Base-by-base conservation (phyloP, 768 basidiomycete genomes). In the Leccinum fibrillosum region DNA sequence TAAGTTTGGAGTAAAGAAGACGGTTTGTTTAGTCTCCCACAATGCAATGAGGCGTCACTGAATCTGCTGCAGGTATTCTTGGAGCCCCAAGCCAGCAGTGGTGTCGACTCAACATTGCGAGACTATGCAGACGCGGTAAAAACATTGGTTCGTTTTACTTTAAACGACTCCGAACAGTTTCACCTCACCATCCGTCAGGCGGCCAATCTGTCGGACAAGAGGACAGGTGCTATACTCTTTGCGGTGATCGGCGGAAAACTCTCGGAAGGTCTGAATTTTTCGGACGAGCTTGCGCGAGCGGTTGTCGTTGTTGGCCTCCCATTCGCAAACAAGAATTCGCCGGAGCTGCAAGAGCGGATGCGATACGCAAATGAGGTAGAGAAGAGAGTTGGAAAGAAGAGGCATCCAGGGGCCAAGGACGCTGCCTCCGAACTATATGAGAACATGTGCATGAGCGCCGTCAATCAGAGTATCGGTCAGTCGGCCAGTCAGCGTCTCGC, bases 241-340 rank as follows among this genome's bases (percentile, higher is more conserved):
- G 96, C 97, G 2, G 97, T 98, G 10, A 88, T 98, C 26, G 95
- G 95, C 17, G 96, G 94, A 26, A 98, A 98, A 69, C 81, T 99
- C n/a, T 95, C 93, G 0, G 97, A 99, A 74, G 96, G 95, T 8
- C 71, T 87, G 39, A 87, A 88, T 64, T 89, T 89, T 66, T 81
- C 86, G 19, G 89, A 93, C 69, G 81, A 86, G 50, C 83, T 92
- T 15, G 94, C 94, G 2, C 87, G 94, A 30, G 89, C 86, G 11
- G 92, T 97, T 23, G 77, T 94, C 30, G 82, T 95, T 57, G 80
- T 96, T 49, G 97, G 97, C 3, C 80, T 99, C 4, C 96, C 96
- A 0, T 99, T 94, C 71, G 88, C 96, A 9, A 98, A 96, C 71
- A 80, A 90, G 35, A 86, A 85, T n/a, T 95, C 94, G 0, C 83